phyloP scores from a whole-genome alignment of 108 stramenopile species.

The Schizochytrium sp. region DNA sequence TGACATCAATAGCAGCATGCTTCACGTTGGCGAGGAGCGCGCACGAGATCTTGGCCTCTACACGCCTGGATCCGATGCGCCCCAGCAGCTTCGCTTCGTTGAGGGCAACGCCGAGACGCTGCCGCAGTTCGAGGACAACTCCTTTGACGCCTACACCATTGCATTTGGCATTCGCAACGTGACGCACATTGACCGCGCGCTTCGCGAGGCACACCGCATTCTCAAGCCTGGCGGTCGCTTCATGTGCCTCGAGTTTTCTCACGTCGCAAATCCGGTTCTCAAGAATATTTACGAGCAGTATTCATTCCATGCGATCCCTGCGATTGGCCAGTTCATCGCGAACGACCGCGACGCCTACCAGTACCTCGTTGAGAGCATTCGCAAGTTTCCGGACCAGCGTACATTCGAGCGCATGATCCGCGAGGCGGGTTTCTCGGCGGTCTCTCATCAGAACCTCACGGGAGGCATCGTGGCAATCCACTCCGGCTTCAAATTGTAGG shows the following conservation, averaged over 20 bases:
- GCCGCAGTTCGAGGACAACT: constrained; percentile 63
- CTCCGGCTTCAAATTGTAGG: constrained; percentile 39
- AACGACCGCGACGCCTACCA: constrained; percentile 87
- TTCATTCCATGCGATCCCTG: constrained; percentile 85
- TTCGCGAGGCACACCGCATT: constrained; percentile 72
- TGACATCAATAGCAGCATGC: constrained; percentile 94
- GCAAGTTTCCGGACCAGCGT: constrained; percentile 83
- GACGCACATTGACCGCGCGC: constrained; percentile 76
- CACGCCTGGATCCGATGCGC: not conserved
- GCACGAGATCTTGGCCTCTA: constrained; percentile 21
- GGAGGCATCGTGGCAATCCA: constrained; percentile 59
- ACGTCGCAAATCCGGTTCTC: constrained; percentile 61
- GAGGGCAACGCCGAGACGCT: constrained; percentile 90
- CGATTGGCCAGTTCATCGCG: constrained; percentile 78
- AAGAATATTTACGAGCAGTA: constrained; percentile 73
- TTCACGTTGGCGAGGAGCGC: constrained; percentile 72
- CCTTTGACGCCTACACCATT: constrained; percentile 94
- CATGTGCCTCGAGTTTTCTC: constrained; percentile 91
- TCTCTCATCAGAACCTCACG: constrained; percentile 72
- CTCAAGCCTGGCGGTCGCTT: constrained; percentile 92
- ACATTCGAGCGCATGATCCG: constrained; percentile 67
- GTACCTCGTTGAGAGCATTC: constrained; percentile 96
- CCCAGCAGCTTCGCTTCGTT: constrained; percentile 45
- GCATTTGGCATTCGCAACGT: constrained; percentile 97
- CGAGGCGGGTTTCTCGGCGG: constrained; percentile 63